These are phyloP conservation scores for Saccharomyces hybrid DNA, from an alignment of 1,139 yeast species.

Conservation along the genomic window DNA sequence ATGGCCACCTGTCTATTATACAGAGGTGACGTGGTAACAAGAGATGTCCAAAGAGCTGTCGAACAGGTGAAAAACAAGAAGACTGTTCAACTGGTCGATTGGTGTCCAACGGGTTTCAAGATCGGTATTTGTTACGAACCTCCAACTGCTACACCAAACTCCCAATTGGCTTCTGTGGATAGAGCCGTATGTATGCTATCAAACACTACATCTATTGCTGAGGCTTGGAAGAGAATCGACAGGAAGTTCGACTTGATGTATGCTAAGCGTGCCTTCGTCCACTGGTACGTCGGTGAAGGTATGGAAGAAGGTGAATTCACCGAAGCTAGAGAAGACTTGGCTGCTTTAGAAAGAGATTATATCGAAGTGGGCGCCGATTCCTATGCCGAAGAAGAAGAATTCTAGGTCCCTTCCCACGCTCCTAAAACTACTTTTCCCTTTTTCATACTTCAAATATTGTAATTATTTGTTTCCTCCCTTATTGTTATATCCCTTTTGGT, in stretches of 20 bases:
- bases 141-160: slow-evolving; percentile 82
- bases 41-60: slow-evolving; percentile 94
- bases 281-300: slow-evolving; percentile 98
- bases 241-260: slow-evolving; percentile 96
- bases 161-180: slow-evolving; percentile 84
- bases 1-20: slow-evolving; percentile 97
- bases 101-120: slow-evolving; percentile 99
- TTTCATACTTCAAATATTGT: background rate
- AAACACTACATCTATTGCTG: slow-evolving; percentile 96
- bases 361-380: slow-evolving; percentile 94
- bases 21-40: slow-evolving; percentile 96
- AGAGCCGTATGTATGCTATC: slow-evolving; percentile 98
- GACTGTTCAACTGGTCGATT: slow-evolving; percentile 93
- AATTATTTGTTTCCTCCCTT: background rate
- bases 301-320: slow-evolving; percentile 92
- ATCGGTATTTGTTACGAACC: slow-evolving; percentile 98
- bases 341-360: slow-evolving; percentile 96
- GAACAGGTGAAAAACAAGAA: slow-evolving; percentile 88
- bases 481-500: background rate
- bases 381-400: slow-evolving; percentile 53
- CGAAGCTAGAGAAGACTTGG: slow-evolving; percentile 90
- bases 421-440: background rate
- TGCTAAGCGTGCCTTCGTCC: slow-evolving; percentile 97
- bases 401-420: background rate
- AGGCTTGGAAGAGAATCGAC: slow-evolving; percentile 97